A percentile compares a stretch with the other conserved stretches of the same genome.
Evolutionary conservation across 768 basidiomycete genomes (phyloP).

Genomic region (Candolleomyces efflorescens): DNA sequence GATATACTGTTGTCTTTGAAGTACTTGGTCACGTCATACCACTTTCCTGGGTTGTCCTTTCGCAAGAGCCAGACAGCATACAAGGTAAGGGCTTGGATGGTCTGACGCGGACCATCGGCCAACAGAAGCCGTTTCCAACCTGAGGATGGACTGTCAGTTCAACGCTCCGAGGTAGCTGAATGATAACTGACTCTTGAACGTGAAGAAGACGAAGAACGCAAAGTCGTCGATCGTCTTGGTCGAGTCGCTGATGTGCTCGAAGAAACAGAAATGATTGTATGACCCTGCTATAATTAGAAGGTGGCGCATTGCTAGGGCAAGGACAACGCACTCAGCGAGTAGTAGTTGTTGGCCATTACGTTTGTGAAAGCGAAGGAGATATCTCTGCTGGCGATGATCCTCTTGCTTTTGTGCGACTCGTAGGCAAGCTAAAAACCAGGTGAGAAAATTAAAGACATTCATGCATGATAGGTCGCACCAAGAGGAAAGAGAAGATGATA

Average conservation of each 20-base stretch:
- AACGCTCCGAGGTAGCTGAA: neutral
- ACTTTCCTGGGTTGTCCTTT: constrained; percentile 37
- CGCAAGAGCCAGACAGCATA: constrained; percentile 74
- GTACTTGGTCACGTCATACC: constrained; percentile 75
- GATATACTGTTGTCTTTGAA: constrained; percentile 71
- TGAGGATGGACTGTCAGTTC: constrained; percentile 10
- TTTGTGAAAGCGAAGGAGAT: constrained; percentile 99
- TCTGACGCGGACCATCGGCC: constrained; percentile 95
- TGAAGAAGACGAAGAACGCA: constrained; percentile 99
- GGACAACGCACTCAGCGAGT: constrained; percentile 70
- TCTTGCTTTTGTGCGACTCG: constrained; percentile 87
- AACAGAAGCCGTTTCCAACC: constrained; percentile 50
- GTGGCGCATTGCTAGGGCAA: constrained; percentile 4
- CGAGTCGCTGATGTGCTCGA: constrained; percentile 92
- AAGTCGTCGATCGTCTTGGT: constrained; percentile 97
- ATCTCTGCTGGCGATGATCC: constrained; percentile 92
- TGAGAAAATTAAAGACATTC: neutral
- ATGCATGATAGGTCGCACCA: constrained; percentile 48
- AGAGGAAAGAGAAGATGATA: constrained; percentile 96
- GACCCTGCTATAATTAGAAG: constrained; percentile 29
- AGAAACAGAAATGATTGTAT: constrained; percentile 98
- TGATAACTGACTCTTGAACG: constrained; percentile 82
- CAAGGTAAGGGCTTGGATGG: constrained; percentile 95
- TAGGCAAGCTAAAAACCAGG: constrained; percentile 60
- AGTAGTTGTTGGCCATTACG: constrained; percentile 95